A percentile compares a stretch with the other conserved stretches of the same genome.
These are phyloP conservation scores for Lodderomyces beijingensis DNA, from an alignment of 1,139 yeast species.

Conservation along the genomic window DNA sequence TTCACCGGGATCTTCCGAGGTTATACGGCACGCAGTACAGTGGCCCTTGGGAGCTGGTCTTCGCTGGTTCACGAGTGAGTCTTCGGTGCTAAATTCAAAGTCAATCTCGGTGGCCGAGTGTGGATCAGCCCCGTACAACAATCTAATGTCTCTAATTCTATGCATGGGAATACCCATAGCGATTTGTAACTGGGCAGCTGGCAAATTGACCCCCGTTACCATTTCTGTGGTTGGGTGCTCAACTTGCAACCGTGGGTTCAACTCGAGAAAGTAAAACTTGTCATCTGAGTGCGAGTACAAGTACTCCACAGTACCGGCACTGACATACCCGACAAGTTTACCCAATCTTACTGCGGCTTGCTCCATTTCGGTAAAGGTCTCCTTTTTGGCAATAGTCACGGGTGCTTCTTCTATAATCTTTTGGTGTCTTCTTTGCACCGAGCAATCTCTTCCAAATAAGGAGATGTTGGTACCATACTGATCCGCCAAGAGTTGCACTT, in stretches of 20 bases:
- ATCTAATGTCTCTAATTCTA: conserved; percentile 86
- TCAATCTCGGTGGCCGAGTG: conserved; percentile 87
- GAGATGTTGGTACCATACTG: conserved; percentile 95
- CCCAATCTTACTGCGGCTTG: conserved; percentile 96
- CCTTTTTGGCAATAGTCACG: conserved; percentile 84
- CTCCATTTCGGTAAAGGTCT: conserved; percentile 89
- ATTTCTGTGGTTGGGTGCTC: conserved; percentile 99
- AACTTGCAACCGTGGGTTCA: conserved; percentile 96
- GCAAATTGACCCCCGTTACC: conserved; percentile 97
- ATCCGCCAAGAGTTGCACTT: conserved; percentile 91
- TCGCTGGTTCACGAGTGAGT: conserved; percentile 74
- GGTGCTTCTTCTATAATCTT: conserved; percentile 97
- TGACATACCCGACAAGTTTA: conserved; percentile 91
- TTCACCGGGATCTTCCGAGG: conserved; percentile 98
- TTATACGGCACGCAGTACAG: conserved; percentile 97
- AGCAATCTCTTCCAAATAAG: conserved; percentile 92
- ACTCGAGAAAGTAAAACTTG: conserved; percentile 90
- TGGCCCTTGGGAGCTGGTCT: conserved; percentile 96
- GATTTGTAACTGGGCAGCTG: conserved; percentile 96
- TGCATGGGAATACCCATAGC: conserved; percentile 99
- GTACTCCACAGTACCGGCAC: conserved; percentile 98
- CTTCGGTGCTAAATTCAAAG: conserved; percentile 76
- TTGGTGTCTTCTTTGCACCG: conserved; percentile 96
- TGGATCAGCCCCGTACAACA: conserved; percentile 93
- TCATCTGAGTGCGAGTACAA: conserved; percentile 90